A percentile compares a stretch with the other conserved stretches of the same genome.
Evolutionary conservation across 83 land plant genomes (phyloP).

Genomic region (Picea abies): DNA sequence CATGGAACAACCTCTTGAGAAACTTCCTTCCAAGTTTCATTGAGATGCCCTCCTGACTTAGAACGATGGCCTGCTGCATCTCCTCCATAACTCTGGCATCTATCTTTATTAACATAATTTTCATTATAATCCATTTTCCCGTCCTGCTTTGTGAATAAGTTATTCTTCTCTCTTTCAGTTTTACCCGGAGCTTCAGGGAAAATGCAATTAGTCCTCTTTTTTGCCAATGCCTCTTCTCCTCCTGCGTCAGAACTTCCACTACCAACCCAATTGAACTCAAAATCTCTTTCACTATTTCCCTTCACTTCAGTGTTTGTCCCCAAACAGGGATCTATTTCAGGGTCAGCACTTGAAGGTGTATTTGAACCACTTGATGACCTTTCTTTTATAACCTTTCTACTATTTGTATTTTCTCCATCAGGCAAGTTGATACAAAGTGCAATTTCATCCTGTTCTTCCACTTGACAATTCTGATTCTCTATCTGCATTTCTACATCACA

Average conservation of each 20-base stretch:
- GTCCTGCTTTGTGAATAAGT: not conserved
- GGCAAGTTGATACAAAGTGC: conserved; percentile 9
- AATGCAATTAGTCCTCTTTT: not conserved
- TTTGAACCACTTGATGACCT: conserved; percentile 76
- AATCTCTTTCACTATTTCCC: conserved; percentile 21
- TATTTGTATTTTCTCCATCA: conserved; percentile 31
- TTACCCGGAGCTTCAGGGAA: conserved; percentile 1
- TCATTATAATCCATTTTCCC: not conserved
- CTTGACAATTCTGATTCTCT: not conserved
- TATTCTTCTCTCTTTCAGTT: not conserved
- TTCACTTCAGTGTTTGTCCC: conserved; percentile 32
- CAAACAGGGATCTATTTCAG: conserved; percentile 46
- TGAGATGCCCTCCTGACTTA: conserved; percentile 28
- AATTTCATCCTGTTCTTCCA: conserved; percentile 4
- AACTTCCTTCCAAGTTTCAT: conserved; percentile 74
- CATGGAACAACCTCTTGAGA: conserved; percentile 61
- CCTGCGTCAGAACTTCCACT: conserved; percentile 8
- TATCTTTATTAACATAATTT: conserved; percentile 1
- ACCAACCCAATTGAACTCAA: not conserved
- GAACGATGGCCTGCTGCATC: conserved; percentile 30
- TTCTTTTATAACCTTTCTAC: conserved; percentile 37
- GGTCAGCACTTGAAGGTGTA: conserved; percentile 64
- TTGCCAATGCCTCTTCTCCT: not conserved
- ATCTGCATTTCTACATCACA: conserved; percentile 6
- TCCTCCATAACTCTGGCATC: conserved; percentile 12